Conservation (phyloP, 495 filamentous ascomycete species). For the Xylaria telfairii region DNA sequence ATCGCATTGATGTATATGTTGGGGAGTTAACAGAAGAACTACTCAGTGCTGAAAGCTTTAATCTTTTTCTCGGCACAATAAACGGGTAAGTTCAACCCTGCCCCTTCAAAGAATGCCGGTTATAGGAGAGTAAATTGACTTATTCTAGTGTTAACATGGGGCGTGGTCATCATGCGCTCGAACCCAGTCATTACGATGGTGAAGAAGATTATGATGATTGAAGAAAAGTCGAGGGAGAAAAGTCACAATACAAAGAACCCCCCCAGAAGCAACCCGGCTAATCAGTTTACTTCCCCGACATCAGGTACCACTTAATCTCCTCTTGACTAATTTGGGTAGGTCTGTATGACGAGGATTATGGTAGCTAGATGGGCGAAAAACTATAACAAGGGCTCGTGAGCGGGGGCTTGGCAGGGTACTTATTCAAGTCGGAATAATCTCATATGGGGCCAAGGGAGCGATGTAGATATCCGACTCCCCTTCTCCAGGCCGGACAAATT, state of each 20-base stretch:
- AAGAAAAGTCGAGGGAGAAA: neutral
- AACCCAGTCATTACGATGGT: constrained; percentile 18
- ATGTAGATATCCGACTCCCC: no score
- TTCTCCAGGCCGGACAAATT: no score
- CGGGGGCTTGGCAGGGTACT: no score
- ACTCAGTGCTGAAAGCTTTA: neutral
- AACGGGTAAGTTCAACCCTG: neutral
- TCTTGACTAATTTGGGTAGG: neutral
- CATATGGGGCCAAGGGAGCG: no score
- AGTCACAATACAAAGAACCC: neutral
- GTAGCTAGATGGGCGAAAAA: no score
- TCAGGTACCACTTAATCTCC: neutral
- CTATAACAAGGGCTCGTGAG: no score
- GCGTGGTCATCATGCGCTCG: constrained; percentile 9
- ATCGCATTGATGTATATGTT: constrained; percentile 1
- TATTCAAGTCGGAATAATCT: no score
- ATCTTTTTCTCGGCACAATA: neutral
- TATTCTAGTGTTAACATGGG: constrained; percentile 5
- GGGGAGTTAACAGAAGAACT: constrained; percentile 10
- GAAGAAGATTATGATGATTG: neutral
- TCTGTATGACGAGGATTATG: neutral
- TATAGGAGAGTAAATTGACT: neutral
- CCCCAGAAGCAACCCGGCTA: neutral
- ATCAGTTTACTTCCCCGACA: neutral
- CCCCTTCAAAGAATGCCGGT: neutral